These are phyloP conservation scores for Aspergillus pseudoterreus DNA, from an alignment of 2,329 filamentous ascomycete genomes.

Conservation along the genomic window DNA sequence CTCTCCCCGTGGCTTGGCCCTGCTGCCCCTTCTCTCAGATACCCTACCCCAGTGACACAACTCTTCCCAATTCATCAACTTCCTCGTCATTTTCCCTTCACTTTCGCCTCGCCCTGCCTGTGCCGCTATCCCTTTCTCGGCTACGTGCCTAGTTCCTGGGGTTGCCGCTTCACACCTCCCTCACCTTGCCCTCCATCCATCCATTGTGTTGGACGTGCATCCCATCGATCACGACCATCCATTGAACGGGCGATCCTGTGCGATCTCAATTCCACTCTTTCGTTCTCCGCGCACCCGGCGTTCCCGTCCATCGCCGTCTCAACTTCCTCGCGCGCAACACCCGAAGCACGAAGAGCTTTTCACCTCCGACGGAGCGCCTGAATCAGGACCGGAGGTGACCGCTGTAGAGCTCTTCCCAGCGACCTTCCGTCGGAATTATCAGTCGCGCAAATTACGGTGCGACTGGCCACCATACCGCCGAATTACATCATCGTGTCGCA, in stretches of 20 bases:
- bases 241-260: neutral
- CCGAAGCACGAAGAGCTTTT: too few species aligned
- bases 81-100: conserved; percentile 7
- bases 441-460: neutral
- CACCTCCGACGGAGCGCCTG: too few species aligned
- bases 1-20: conserved; percentile 2
- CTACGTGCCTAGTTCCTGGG: conserved; percentile 1
- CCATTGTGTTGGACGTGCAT: neutral
- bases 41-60: conserved; percentile 7
- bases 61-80: conserved; percentile 2
- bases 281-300: neutral
- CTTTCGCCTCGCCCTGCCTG: conserved; percentile 6
- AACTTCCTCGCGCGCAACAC: neutral
- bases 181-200: neutral
- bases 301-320: neutral
- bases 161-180: neutral
- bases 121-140: conserved; percentile 7
- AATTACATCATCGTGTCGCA: conserved; percentile 34
- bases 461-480: conserved; percentile 5
- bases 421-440: neutral
- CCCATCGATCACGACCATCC: neutral
- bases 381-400: neutral
- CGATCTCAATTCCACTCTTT: conserved; percentile 3
- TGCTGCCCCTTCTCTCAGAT: conserved; percentile 9
- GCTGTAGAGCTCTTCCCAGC: neutral